These are phyloP conservation scores for Cyberlindnera xishuangbannaensis DNA, from an alignment of 805 yeast genomes.

Conservation along the genomic window DNA sequence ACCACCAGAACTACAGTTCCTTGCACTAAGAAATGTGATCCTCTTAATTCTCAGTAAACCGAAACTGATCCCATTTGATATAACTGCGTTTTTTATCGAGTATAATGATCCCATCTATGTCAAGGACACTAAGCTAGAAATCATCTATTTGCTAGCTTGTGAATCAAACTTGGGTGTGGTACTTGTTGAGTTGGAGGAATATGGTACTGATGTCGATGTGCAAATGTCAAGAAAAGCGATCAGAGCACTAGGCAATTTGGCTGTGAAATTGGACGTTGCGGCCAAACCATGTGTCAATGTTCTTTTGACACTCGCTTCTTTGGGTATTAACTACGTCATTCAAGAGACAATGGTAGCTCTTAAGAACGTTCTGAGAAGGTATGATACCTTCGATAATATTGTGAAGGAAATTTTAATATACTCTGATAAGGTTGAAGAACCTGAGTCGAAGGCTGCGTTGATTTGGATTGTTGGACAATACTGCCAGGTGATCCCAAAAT, in stretches of 20 bases:
- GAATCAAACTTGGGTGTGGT: constrained; percentile 55
- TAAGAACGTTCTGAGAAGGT: constrained; percentile 70
- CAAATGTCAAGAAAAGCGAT: constrained; percentile 85
- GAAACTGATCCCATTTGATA: constrained; percentile 55
- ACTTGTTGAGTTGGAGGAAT: constrained; percentile 71
- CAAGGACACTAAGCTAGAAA: constrained; percentile 85
- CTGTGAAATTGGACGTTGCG: constrained; percentile 63
- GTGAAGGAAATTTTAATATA: constrained; percentile 37
- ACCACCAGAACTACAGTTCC: constrained; percentile 78
- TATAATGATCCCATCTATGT: constrained; percentile 84
- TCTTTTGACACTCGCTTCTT: constrained; percentile 51
- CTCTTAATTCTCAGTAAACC: constrained; percentile 63
- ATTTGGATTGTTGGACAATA: constrained; percentile 83
- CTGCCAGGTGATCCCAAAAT: constrained; percentile 40
- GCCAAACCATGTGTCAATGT: constrained; percentile 61
- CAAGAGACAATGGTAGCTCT: constrained; percentile 78
- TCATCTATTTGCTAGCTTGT: constrained; percentile 73
- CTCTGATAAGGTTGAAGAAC: constrained; percentile 56
- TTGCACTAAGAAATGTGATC: constrained; percentile 75
- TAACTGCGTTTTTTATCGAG: constrained; percentile 75
- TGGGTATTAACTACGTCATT: constrained; percentile 65
- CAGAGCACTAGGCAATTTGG: constrained; percentile 84
- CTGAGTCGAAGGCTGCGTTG: constrained; percentile 72
- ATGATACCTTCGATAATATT: constrained; percentile 52
- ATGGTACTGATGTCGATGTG: constrained; percentile 81